phyloP scores from a whole-genome alignment of 129 eudicot species.

The Pseudognaphalium luteoalbum region DNA sequence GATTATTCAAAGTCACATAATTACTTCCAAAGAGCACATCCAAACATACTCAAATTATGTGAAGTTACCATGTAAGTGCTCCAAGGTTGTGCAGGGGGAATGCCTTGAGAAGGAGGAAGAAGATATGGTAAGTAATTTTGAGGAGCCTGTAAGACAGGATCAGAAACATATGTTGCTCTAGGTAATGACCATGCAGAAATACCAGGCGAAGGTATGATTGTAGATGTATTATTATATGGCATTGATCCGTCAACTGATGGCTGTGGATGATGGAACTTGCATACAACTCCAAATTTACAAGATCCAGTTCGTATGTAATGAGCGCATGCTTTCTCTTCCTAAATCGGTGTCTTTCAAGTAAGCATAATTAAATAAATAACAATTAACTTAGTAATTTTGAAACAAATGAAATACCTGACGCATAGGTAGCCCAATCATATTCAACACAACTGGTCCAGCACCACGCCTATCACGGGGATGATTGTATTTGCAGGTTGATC shows the following conservation, averaged over 20 bases:
- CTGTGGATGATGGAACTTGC: constrained; percentile 89
- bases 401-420: constrained; percentile 61
- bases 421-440: constrained; percentile 67
- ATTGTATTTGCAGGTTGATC: constrained; percentile 84
- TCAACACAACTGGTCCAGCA: constrained; percentile 53
- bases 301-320: constrained; percentile 70
- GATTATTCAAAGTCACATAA: background rate
- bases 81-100: constrained; percentile 60
- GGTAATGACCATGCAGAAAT: constrained; percentile 52
- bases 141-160: constrained; percentile 45
- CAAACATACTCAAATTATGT: background rate
- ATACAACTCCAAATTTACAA: constrained; percentile 81
- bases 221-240: constrained; percentile 34
- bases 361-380: background rate
- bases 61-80: constrained; percentile 57
- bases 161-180: constrained; percentile 54
- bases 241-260: constrained; percentile 47
- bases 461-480: constrained; percentile 73
- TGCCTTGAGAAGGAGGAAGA: constrained; percentile 56
- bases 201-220: constrained; percentile 50
- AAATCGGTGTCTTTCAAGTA: background rate
- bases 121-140: constrained; percentile 61
- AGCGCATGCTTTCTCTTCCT: constrained; percentile 78
- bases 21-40: background rate
- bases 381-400: background rate